These are phyloP conservation scores for Aspergillus pseudoglaucus DNA, from an alignment of 2,329 filamentous ascomycete genomes.

Conservation along the genomic window DNA sequence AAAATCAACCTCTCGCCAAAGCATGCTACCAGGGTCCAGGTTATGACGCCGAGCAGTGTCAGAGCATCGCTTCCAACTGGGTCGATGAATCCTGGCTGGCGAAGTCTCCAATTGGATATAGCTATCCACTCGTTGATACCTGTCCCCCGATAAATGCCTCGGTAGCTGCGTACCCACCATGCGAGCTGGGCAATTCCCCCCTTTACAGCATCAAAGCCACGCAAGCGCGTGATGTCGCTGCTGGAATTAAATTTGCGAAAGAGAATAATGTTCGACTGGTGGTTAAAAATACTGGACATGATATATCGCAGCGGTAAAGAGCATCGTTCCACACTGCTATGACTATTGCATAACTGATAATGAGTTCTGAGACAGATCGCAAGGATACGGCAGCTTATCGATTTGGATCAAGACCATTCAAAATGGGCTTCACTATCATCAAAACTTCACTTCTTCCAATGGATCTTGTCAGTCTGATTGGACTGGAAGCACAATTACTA, in stretches of 20 bases:
- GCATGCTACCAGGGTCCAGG: conserved; percentile 27
- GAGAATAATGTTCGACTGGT: conserved; percentile 48
- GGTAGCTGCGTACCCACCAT: conserved; percentile 14
- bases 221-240: conserved; percentile 21
- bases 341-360: no score
- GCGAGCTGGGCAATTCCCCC: conserved; percentile 24
- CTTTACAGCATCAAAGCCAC: conserved; percentile 31
- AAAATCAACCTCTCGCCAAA: conserved; percentile 33
- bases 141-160: conserved; percentile 30
- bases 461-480: not conserved
- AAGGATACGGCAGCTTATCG: not conserved
- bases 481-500: not conserved
- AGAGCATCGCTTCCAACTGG: conserved; percentile 16
- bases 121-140: conserved; percentile 28
- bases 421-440: not conserved
- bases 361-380: not conserved
- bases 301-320: no score
- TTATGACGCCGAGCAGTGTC: conserved; percentile 17
- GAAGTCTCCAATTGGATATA: conserved; percentile 19
- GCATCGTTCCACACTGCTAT: no score
- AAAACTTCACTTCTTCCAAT: not conserved
- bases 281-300: conserved; percentile 38
- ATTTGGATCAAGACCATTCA: not conserved
- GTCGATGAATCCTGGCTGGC: no score
- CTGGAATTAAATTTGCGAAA: conserved; percentile 38